Percentiles rank a stretch among this genome's conserved stretches.
Conservation (phyloP, 2,329 filamentous ascomycete species). For the Fusarium sp. region DNA sequence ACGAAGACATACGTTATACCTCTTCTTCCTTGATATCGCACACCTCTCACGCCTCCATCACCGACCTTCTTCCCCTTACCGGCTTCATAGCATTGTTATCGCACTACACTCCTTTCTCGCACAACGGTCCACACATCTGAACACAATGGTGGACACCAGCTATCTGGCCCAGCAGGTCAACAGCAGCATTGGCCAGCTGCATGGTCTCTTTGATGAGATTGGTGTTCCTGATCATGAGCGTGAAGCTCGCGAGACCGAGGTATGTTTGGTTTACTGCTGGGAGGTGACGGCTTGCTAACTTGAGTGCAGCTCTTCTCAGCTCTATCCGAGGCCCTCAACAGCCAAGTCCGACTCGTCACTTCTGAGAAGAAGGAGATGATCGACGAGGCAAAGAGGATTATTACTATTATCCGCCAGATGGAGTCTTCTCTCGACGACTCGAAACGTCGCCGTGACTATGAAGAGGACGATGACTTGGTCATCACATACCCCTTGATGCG, state of each 20-base stretch:
- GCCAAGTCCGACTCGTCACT: constrained; percentile 86
- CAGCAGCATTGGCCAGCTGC: constrained; percentile 90
- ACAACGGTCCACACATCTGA: constrained; percentile 21
- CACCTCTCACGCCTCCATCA: constrained; percentile 24
- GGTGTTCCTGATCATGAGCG: constrained; percentile 94
- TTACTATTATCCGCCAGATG: constrained; percentile 92
- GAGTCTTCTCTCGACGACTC: constrained; percentile 87
- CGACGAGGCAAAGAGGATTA: constrained; percentile 88
- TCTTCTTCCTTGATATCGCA: constrained; percentile 8
- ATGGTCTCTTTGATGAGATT: constrained; percentile 97
- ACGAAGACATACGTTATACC: constrained; percentile 28
- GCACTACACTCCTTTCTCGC: constrained; percentile 27
- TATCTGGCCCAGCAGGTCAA: constrained; percentile 96
- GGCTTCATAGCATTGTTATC: constrained; percentile 26
- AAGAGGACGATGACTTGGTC: constrained; percentile 75
- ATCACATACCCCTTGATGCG: constrained; percentile 86
- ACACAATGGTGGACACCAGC: constrained; percentile 81
- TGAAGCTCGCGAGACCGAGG: constrained; percentile 89
- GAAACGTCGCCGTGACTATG: constrained; percentile 72
- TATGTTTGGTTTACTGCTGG: constrained; percentile 55
- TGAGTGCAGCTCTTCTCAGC: constrained; percentile 82
- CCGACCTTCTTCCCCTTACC: constrained; percentile 7
- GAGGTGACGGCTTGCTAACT: constrained; percentile 16
- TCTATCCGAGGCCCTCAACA: constrained; percentile 90
- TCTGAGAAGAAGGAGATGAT: constrained; percentile 90